A percentile compares a stretch with the other conserved stretches of the same genome.
These are phyloP conservation scores for Paramecium biaurelia DNA, from an alignment of 73 alveolate species.

Conservation along the genomic window DNA sequence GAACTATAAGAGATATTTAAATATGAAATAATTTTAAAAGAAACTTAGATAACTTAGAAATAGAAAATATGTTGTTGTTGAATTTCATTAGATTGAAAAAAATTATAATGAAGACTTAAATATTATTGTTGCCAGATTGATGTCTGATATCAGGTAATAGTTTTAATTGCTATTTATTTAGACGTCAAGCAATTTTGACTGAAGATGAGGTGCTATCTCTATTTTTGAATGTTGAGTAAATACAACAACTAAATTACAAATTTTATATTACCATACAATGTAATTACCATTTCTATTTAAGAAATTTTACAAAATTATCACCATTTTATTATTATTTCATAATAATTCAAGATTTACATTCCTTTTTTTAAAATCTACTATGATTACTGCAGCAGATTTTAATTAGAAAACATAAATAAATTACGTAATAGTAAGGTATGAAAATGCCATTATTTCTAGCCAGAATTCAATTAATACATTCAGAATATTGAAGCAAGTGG, in stretches of 20 bases:
- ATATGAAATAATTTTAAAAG: background rate
- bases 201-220: background rate
- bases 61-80: background rate
- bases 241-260: background rate
- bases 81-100: background rate
- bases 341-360: background rate
- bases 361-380: slow-evolving; percentile 42
- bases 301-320: background rate
- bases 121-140: background rate
- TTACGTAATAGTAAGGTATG: background rate
- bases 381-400: slow-evolving; percentile 45
- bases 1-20: background rate
- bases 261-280: background rate
- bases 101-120: background rate
- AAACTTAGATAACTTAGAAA: background rate
- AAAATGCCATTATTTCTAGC: background rate
- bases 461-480: background rate
- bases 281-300: background rate
- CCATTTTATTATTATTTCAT: background rate
- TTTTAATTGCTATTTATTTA: background rate
- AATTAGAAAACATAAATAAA: background rate
- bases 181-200: background rate
- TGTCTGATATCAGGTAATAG: background rate
- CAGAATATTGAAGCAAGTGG: background rate
- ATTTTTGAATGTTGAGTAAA: slow-evolving; percentile 11